A percentile compares a stretch with the other conserved stretches of the same genome.
These are phyloP conservation scores for Polytrichum commune DNA, from an alignment of 225 moss, liverwort and hornwort species.

Conservation along the genomic window DNA sequence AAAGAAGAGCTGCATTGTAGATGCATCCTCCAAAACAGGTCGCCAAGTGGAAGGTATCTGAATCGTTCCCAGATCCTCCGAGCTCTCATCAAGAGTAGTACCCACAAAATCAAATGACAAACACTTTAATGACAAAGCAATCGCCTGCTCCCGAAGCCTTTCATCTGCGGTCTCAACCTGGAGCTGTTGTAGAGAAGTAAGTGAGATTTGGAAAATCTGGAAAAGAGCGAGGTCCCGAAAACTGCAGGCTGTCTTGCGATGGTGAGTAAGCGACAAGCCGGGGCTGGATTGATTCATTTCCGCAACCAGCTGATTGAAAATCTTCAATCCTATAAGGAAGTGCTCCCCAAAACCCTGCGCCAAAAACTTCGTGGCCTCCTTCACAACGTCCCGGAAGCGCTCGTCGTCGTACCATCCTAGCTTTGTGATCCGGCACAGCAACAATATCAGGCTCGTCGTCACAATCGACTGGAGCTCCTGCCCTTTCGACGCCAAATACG, in stretches of 20 bases:
- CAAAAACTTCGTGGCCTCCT: constrained; percentile 21
- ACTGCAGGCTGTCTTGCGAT: constrained; percentile 17
- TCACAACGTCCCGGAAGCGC: constrained; percentile 18
- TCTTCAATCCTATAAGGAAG: constrained; percentile 18
- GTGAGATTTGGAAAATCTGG: constrained; percentile 21
- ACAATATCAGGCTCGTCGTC: constrained; percentile 8
- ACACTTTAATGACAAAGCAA: constrained; percentile 16
- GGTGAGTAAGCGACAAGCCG: constrained; percentile 15
- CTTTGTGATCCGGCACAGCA: constrained; percentile 22
- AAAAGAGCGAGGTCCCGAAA: constrained; percentile 18
- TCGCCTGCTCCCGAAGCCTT: constrained; percentile 16
- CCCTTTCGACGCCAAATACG: constrained; percentile 14
- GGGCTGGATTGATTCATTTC: constrained; percentile 20
- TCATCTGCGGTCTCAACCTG: constrained; percentile 13
- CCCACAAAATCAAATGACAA: constrained; percentile 23
- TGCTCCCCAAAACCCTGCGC: constrained; percentile 14
- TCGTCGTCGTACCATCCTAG: constrained; percentile 22
- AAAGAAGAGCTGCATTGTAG: constrained; percentile 24
- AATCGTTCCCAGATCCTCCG: constrained; percentile 20
- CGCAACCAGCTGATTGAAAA: constrained; percentile 19
- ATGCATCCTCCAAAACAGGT: constrained; percentile 12
- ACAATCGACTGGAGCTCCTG: constrained; percentile 19
- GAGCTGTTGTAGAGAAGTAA: constrained; percentile 22
- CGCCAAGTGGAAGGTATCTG: constrained; percentile 23
- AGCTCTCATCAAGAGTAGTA: constrained; percentile 21